Base-by-base conservation (phyloP, 148 eudicot species). In the Suaeda aralocaspica region DNA sequence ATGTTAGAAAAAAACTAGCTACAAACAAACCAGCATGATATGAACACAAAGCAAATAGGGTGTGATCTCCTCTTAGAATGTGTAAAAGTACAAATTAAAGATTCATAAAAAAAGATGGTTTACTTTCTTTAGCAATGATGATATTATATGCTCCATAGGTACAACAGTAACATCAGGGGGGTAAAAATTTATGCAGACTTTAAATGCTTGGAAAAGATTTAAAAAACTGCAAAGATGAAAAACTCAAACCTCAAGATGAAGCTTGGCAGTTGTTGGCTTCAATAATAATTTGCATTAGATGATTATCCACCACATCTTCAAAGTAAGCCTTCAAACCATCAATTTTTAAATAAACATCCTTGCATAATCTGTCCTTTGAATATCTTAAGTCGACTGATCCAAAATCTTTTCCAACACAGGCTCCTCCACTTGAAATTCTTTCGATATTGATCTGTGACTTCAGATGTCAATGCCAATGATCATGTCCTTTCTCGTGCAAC, bases 271-370 rank as follows among this genome's bases (percentile, higher is more conserved):
- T 36, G 63, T 67, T 36, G 97, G 89, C 73, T 81, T 78, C 73
- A 91, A 69, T 66, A 45, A 24, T 50, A 86, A 87, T 73, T 64
- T 81, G 82, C 65, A 57, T 62, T 46, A 50, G 77, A 79, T 70
- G 62, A 68, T 49, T 80, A 68, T 74, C 81, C 73, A 78, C 57
- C 33, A 78, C 66, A 60, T 79, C 84, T 80, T 73, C 83, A 61
- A 86, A 71, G 81, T 78, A 84, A 64, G 80, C 93, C 26, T 78
- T 83, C 67, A 91, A 65, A 72, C 99, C 99, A 77, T 78, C 67
- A 51, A 85, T 19, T 64, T 67, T 79, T 21, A 91, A 29, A n/a
- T 58, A 76, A 76, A 49, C 48, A 79, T 51, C 70, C 67, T 28
- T 84, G 84, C 56, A 73, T 78, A 71, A 84, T 72, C 45, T 64